Percentiles rank a stretch among this genome's conserved stretches.
Evolutionary conservation across 169 alveolate species (phyloP).

Genomic region (Pseudocohnilembus persalinus): DNA sequence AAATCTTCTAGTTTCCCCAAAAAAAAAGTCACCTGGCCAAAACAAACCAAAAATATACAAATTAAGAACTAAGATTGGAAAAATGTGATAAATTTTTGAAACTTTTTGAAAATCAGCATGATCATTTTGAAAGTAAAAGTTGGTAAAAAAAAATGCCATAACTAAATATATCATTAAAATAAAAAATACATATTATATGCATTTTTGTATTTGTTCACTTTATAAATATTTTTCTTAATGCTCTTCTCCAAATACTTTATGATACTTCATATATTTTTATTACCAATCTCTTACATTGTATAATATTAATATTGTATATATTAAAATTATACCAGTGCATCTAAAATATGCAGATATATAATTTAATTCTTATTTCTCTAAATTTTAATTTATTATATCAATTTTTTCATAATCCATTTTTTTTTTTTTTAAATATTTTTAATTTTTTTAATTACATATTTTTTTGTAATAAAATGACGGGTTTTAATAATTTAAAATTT

Average conservation of each 20-base stretch:
- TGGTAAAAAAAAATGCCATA: background rate
- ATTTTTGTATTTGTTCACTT: too few species aligned
- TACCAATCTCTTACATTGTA: background rate
- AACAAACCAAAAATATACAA: background rate
- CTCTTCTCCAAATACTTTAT: too few species aligned
- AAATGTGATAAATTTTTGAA: background rate
- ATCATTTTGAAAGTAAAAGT: background rate
- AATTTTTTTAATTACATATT: too few species aligned
- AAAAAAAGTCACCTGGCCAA: background rate
- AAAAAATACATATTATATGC: too few species aligned
- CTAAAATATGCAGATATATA: background rate
- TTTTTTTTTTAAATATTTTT: too few species aligned
- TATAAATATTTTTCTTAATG: too few species aligned
- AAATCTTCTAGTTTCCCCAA: background rate
- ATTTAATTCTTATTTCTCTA: background rate
- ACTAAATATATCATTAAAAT: background rate
- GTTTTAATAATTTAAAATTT: too few species aligned
- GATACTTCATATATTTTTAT: too few species aligned
- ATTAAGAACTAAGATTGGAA: background rate
- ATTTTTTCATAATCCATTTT: too few species aligned
- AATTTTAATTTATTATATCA: too few species aligned
- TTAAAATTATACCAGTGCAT: background rate
- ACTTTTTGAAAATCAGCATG: background rate
- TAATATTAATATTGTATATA: too few species aligned
- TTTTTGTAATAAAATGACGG: too few species aligned